phyloP scores from a whole-genome alignment of 2,329 filamentous ascomycete genomes.

The Ceratocystis cacaofunesta region DNA sequence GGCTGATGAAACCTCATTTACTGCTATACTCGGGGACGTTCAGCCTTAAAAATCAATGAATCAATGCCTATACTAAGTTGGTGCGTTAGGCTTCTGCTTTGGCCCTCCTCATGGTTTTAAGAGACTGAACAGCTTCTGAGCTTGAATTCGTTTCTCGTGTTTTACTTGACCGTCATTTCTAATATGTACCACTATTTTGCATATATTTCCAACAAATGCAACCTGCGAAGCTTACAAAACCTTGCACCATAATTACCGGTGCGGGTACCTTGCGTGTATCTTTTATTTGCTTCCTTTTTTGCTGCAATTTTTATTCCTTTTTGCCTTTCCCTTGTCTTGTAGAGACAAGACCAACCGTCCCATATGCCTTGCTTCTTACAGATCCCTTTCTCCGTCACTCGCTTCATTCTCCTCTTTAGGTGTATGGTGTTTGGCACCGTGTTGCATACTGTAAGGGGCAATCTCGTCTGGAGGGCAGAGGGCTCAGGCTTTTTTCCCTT shows the following conservation, averaged over 20 bases:
- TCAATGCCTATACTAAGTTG: no score
- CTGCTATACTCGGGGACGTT: no score
- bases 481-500: not conserved
- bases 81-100: no score
- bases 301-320: slow-evolving; percentile 9
- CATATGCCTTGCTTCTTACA: slow-evolving; percentile 5
- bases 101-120: no score
- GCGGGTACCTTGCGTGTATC: slow-evolving; percentile 1
- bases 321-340: not conserved
- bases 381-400: not conserved
- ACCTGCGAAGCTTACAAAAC: not conserved
- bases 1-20: no score
- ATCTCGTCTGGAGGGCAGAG: slow-evolving; percentile 4
- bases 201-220: not conserved
- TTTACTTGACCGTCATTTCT: not conserved
- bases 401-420: not conserved
- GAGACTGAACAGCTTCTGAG: no score
- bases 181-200: not conserved
- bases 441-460: not conserved
- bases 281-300: slow-evolving; percentile 11
- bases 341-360: not conserved
- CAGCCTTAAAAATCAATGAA: no score
- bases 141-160: not conserved
- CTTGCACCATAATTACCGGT: slow-evolving; percentile 12
- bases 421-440: not conserved